phyloP scores from a whole-genome alignment of 2,329 filamentous ascomycete species.

The Arthrinium phaeospermum region DNA sequence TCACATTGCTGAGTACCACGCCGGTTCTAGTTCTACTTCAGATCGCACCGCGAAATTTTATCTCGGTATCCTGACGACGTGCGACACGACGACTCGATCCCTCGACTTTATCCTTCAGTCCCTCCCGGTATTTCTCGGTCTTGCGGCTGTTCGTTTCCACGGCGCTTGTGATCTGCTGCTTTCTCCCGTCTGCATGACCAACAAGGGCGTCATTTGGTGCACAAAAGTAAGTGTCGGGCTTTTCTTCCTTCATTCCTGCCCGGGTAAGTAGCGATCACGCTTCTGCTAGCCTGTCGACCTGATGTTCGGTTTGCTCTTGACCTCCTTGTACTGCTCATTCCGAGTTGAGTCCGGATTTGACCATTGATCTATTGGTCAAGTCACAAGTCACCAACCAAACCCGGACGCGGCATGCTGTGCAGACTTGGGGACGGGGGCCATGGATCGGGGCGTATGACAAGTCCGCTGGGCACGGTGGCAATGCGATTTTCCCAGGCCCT shows the following conservation, averaged over 20 bases:
- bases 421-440: background rate
- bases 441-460: background rate
- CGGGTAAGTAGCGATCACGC: constrained; percentile 16
- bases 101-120: constrained; percentile 12
- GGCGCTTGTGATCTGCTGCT: constrained; percentile 25
- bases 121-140: constrained; percentile 22
- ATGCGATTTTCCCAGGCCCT: background rate
- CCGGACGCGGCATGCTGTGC: background rate
- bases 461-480: background rate
- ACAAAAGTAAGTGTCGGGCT: constrained; percentile 25
- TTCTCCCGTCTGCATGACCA: constrained; percentile 23
- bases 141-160: constrained; percentile 24
- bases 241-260: constrained; percentile 6
- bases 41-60: background rate
- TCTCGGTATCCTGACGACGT: constrained; percentile 11
- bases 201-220: constrained; percentile 23
- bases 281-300: constrained; percentile 7
- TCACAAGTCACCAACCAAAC: background rate
- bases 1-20: constrained; percentile 29
- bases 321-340: background rate
- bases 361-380: background rate
- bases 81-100: constrained; percentile 6
- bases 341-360: background rate
- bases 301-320: background rate
- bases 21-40: constrained; percentile 27